phyloP scores from a whole-genome alignment of 2,329 filamentous ascomycete genomes.

The Talaromyces sp. region DNA sequence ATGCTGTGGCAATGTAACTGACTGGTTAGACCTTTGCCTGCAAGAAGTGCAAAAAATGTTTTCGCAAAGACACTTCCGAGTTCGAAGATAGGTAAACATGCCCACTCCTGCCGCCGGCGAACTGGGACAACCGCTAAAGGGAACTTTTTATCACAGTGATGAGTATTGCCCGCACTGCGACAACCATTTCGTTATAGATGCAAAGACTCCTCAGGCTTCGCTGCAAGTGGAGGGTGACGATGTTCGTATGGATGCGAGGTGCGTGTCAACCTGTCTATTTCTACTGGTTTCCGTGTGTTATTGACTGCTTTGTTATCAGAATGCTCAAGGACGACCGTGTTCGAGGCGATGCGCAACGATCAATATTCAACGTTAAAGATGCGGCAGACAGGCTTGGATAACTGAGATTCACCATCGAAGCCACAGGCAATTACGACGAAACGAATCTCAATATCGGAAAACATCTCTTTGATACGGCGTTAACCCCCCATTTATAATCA shows the following conservation, averaged over 20 bases:
- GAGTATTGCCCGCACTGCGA: slow-evolving; percentile 99
- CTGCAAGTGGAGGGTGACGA: slow-evolving; percentile 90
- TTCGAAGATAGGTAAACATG: slow-evolving; percentile 71
- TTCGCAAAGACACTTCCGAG: slow-evolving; percentile 86
- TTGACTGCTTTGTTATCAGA: slow-evolving; percentile 33
- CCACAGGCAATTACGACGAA: slow-evolving; percentile 20
- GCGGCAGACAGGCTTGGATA: slow-evolving; percentile 74
- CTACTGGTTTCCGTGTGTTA: background rate
- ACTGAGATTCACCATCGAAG: slow-evolving; percentile 23
- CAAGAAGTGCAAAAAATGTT: slow-evolving; percentile 98
- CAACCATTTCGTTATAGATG: slow-evolving; percentile 95
- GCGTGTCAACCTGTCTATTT: slow-evolving; percentile 19
- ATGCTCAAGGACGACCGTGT: slow-evolving; percentile 92
- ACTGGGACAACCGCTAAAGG: background rate
- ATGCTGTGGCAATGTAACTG: background rate
- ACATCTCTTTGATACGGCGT: background rate
- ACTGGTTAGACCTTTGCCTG: slow-evolving; percentile 68
- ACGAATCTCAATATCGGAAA: slow-evolving; percentile 23
- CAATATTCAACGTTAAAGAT: slow-evolving; percentile 73
- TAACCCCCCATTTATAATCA: background rate
- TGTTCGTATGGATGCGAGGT: slow-evolving; percentile 72
- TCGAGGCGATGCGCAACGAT: slow-evolving; percentile 55
- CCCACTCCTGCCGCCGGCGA: background rate
- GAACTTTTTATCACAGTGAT: slow-evolving; percentile 54
- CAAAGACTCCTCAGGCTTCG: slow-evolving; percentile 74